Evolutionary conservation across 305 asterid genomes (phyloP), one percentile per base, ranked within the genome.

Genomic region (Ilex paraguariensis): DNA sequence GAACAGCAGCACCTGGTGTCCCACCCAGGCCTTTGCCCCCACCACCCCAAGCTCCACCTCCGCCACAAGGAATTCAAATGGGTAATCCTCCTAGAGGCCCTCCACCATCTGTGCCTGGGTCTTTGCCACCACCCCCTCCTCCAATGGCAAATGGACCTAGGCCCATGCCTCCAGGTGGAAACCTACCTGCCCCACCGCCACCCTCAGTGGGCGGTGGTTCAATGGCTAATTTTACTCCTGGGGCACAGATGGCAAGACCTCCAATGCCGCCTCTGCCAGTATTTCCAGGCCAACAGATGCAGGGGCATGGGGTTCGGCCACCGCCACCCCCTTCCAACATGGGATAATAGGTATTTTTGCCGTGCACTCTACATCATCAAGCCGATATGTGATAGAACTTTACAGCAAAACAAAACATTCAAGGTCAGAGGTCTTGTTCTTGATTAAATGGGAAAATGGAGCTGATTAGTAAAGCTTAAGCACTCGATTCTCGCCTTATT

Each of bases 141-240:
- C 83, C 69, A 36, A 70, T 79, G 82, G 77, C 56, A 54, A 87
- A 82, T 59, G 96, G 90, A 55, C 95, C 97, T 2, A 84, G 97
- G 81, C 95, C 98, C 56, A 92, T 92, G 98, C 97, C 95, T 15
- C 95, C 93, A 1, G 98, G 97, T 57, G 97, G 96, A 36, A 81
- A 82, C 66, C 66, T 90, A 68, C 97, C 98, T 33, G 94, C 96
- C 30, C 97, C 97, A 8, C 97, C 96, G 21, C 98, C 96, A 30
- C 96, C 96, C 17, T 81, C 90, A 13, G 80, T 72, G 21, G 88
- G 94, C 56, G 62, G 86, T 69, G 95, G 91, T 55, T 70, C 94
- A 5, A 90, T 87, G 95, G 69, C 92, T 13, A 87, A 90, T 70
- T 90, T 90, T 66, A 90, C 93, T 54, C 92, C 95, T 5, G 95